These are phyloP conservation scores for Polyplosphaeria fusca DNA, from an alignment of 495 filamentous ascomycete genomes.

Conservation along the genomic window DNA sequence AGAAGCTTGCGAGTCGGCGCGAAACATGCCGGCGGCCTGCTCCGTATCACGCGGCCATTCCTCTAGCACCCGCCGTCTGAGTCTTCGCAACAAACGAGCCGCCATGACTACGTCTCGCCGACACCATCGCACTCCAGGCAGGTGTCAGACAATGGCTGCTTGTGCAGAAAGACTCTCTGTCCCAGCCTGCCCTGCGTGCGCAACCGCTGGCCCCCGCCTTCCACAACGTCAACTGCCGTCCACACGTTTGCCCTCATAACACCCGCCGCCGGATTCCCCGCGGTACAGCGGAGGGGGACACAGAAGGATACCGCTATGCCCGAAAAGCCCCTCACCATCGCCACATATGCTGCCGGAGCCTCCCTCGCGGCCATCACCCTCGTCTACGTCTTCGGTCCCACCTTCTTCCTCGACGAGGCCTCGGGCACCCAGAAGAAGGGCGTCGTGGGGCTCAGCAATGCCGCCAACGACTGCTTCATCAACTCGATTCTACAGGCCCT, in stretches of 20 bases:
- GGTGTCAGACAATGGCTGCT: slow-evolving; percentile 30
- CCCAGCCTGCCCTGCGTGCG: slow-evolving; percentile 1
- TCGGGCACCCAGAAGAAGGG: slow-evolving; percentile 70
- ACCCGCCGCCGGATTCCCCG: slow-evolving; percentile 10
- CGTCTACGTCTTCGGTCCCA: slow-evolving; percentile 94
- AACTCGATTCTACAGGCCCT: slow-evolving; percentile 94
- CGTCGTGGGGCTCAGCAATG: slow-evolving; percentile 83
- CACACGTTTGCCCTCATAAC: not conserved
- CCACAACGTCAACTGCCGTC: not conserved
- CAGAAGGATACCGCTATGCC: slow-evolving; percentile 59
- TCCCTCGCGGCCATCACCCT: slow-evolving; percentile 94
- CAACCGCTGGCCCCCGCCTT: not conserved
- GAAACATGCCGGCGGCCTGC: slow-evolving; percentile 1
- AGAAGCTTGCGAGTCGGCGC: slow-evolving; percentile 25
- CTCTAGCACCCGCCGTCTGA: not conserved
- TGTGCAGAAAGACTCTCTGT: not conserved
- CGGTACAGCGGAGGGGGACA: slow-evolving; percentile 1
- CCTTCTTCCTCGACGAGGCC: slow-evolving; percentile 77
- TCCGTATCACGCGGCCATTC: not conserved
- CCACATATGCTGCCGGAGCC: slow-evolving; percentile 90
- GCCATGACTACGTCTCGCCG: slow-evolving; percentile 17
- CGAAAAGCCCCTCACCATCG: slow-evolving; percentile 80
- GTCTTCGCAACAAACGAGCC: slow-evolving; percentile 10
- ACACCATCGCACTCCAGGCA: slow-evolving; percentile 11
- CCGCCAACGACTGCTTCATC: slow-evolving; percentile 99